phyloP scores from a whole-genome alignment of 257 asterid genomes.

The Scutellaria minor region DNA sequence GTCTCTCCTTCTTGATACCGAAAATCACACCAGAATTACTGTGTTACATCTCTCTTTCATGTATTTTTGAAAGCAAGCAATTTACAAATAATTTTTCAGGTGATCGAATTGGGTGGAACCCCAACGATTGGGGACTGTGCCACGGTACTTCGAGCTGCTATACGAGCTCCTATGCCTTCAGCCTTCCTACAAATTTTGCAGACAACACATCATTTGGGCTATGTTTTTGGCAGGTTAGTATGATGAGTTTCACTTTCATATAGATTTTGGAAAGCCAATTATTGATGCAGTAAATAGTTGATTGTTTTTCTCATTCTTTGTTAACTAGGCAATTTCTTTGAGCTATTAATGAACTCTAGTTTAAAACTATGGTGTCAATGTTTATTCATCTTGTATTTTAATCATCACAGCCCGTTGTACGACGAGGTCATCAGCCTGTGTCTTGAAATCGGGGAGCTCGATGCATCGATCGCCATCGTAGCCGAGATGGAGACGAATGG shows the following conservation, averaged over 20 bases:
- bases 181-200: constrained; percentile 92
- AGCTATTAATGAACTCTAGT: too few species aligned
- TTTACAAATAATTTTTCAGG: constrained; percentile 53
- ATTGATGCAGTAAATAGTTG: not conserved
- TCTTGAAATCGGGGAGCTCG: constrained; percentile 93
- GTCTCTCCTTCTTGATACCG: too few species aligned
- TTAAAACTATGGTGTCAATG: not conserved
- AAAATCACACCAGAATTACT: too few species aligned
- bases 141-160: constrained; percentile 90
- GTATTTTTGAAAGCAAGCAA: constrained; percentile 16
- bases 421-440: constrained; percentile 78
- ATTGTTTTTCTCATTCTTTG: not conserved
- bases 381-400: constrained; percentile 33
- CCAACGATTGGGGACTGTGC: constrained; percentile 98
- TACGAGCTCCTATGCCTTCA: constrained; percentile 95
- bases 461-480: constrained; percentile 89
- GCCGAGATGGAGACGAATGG: constrained; percentile 94
- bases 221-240: constrained; percentile 80
- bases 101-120: constrained; percentile 90
- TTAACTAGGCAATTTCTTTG: not conserved
- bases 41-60: not conserved
- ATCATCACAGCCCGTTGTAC: constrained; percentile 76
- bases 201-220: constrained; percentile 83
- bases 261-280: not conserved
- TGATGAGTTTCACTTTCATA: constrained; percentile 2